Base-by-base conservation (phyloP, 139 green algal genomes). In the Pleodorina starrii region DNA sequence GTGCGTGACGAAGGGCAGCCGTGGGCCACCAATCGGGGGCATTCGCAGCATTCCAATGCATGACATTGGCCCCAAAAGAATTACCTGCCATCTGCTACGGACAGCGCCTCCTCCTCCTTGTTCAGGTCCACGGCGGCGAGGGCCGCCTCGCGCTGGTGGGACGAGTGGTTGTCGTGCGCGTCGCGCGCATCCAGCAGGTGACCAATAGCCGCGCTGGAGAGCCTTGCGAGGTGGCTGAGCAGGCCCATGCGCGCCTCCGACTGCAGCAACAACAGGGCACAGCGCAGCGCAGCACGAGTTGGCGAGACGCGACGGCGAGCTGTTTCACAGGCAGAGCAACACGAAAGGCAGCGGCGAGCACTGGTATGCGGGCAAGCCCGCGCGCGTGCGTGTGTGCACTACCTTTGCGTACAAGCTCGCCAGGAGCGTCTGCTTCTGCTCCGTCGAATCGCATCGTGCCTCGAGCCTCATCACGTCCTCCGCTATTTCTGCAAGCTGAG, bases 371-470 rank as follows among this genome's bases (percentile, higher is more conserved):
- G n/a, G n/a, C n/a, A n/a, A n/a, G n/a, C n/a, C n/a, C n/a, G n/a
- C n/a, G n/a, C n/a, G n/a, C n/a, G 9, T 66, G 54, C 5, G 54
- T 66, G 54, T 12, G 54, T 25, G 25, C 54, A 66, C 54, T 21
- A 88, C 82, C 82, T 88, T 88, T 14, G 82, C 63, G 44, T 79
- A 10, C 3, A 88, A 54, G 66, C 82, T 79, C 12, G 46, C 35
- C 17, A 88, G 19, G 10, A 79, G 5, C 4, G 46, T 5, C 6
- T 51, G 44, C 3, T 35, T 35, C 32, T 88, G 19, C 0, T 68
- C 44, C 44, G 79, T n/a, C 0, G 6, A 38, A 25, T 21, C 32
- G 7, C 44, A 68, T 10, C 44, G 44, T 2, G 9, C 9, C 36
- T 88, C 66, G 17, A 79, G 44, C 32, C 40, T 44, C 25, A 88